Conservation (phyloP, 148 eudicot genomes). For the Rhododendron williamsianum region DNA sequence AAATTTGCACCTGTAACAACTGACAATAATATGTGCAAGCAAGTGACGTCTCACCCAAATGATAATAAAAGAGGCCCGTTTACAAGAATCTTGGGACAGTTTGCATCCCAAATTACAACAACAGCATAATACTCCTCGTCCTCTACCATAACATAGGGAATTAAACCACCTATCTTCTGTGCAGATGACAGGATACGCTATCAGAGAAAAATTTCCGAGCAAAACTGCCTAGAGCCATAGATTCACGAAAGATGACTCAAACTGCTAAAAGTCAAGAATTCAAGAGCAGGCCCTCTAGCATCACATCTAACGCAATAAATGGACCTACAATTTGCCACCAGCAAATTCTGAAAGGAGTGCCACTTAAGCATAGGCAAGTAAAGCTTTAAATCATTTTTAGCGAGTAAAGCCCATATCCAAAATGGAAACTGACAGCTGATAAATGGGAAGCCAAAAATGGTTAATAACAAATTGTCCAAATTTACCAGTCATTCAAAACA, state of each 20-base stretch:
- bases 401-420: not conserved
- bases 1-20: not conserved
- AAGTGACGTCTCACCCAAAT: not conserved
- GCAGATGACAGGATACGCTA: not conserved
- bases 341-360: not conserved
- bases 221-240: not conserved
- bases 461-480: not conserved
- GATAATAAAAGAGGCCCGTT: not conserved
- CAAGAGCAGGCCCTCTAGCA: constrained; percentile 2
- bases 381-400: not conserved
- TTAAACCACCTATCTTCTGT: not conserved
- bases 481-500: not conserved
- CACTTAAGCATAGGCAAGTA: not conserved
- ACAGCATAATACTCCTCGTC: not conserved
- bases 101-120: not conserved
- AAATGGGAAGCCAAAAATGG: not conserved
- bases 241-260: not conserved
- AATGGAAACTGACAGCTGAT: not conserved
- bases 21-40: not conserved
- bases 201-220: not conserved
- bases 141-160: not conserved
- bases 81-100: not conserved
- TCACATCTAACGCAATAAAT: not conserved
- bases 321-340: not conserved
- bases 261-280: not conserved